Conservation (phyloP, 805 yeast species). For the Priceomyces castillae region DNA sequence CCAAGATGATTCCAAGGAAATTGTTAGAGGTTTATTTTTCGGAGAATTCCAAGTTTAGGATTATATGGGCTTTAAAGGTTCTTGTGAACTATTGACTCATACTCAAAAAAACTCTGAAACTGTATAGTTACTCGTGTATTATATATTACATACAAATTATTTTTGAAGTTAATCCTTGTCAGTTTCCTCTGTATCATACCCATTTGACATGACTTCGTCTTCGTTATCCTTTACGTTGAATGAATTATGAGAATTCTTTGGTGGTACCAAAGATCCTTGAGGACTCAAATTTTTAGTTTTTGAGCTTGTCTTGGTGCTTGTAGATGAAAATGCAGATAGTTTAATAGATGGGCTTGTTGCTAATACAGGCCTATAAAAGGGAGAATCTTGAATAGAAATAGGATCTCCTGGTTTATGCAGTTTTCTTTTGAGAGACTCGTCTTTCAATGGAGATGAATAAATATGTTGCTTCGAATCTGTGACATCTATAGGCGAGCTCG, state of each 20-base stretch:
- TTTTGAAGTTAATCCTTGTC: neutral
- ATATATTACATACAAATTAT: constrained; percentile 3
- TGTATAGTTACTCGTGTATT: constrained; percentile 3
- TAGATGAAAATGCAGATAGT: neutral
- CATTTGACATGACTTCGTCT: constrained; percentile 1
- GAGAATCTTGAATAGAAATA: constrained; percentile 32
- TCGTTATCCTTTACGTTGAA: neutral
- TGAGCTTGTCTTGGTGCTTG: neutral
- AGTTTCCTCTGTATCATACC: constrained; percentile 1
- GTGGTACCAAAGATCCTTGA: neutral
- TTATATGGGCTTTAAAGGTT: too few species aligned
- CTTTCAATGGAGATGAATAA: neutral
- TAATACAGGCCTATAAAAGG: constrained; percentile 21
- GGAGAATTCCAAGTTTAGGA: constrained; percentile 51
- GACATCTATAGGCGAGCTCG: neutral
- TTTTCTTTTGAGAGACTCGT: constrained; percentile 1
- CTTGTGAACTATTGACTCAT: neutral
- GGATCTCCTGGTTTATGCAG: constrained; percentile 35
- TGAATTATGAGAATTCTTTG: neutral
- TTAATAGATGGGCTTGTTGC: neutral
- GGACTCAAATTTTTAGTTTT: neutral
- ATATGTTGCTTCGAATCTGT: neutral
- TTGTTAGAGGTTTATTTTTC: constrained; percentile 67
- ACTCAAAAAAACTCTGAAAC: too few species aligned
- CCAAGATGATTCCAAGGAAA: constrained; percentile 46